Evolutionary conservation across 208 protist genomes (phyloP), one percentile per base, ranked within the genome.

Genomic region (Wallacemonas rigidus): DNA sequence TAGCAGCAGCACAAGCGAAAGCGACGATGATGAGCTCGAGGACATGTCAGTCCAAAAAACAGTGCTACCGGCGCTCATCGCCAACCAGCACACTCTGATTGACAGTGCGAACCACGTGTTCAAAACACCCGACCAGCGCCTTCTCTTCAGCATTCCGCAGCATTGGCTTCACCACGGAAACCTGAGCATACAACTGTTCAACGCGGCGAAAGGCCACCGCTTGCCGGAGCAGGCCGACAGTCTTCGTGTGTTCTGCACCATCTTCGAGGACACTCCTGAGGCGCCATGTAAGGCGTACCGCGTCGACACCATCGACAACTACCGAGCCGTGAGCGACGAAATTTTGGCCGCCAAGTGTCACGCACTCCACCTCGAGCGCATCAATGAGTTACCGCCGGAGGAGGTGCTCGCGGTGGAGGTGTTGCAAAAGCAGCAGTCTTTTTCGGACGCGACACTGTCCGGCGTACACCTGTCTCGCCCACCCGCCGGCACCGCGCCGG

Each of bases 191-290:
- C 65, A 88, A 44, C 72, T 77, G 12, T 69, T 96, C 40, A 96
- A 91, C 70, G 82, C 85, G 8, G 82, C 75, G 48, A 51, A 40
- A 1, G 80, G 76, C 1, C 67, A 74, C 11, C 44, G 56, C 40
- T 71, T 93, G 63, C 85, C 83, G 17, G 72, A 82, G 72, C 68
- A 75, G 45, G 79, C 75, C 8, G 91, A 96, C 75, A 80, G 80
- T 63, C 74, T 96, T 36, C 80, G 88, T 4, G 86, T 96, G 15
- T 92, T 81, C 67, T 90, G 82, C 79, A 89, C 81, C 38, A 88
- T 96, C 55, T 85, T 86, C 72, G 81, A 93, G 65, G 91, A 95
- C 69, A 50, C 76, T 36, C 72, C 76, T 12, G 74, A 88, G 35
- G 60, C 64, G 38, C 51, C 75, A 7, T 81, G 79, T 67, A 77